Conservation (phyloP, 768 basidiomycete genomes). For the Leucosporidium creatinivorum region DNA sequence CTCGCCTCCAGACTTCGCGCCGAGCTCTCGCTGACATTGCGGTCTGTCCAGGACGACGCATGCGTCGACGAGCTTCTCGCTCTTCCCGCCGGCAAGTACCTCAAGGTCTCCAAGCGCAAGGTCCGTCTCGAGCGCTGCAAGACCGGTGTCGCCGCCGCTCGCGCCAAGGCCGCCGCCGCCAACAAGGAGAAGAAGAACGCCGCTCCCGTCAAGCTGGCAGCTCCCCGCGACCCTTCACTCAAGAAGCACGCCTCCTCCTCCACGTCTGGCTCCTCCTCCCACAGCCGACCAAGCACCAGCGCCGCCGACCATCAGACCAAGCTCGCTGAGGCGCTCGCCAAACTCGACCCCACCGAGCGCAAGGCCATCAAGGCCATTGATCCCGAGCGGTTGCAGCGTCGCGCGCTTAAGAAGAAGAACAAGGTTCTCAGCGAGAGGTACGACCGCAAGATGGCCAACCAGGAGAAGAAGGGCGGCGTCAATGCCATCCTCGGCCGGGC, state of each 20-base stretch:
- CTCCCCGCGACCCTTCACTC: conserved; percentile 33
- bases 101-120: conserved; percentile 89
- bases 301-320: conserved; percentile 72
- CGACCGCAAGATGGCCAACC: conserved; percentile 28
- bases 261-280: conserved; percentile 14
- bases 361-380: conserved; percentile 74
- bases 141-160: conserved; percentile 47
- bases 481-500: conserved; percentile 18
- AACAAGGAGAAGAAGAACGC: conserved; percentile 23
- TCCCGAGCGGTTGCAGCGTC: conserved; percentile 68
- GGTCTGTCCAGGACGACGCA: conserved; percentile 60
- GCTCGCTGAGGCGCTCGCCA: conserved; percentile 68
- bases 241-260: conserved; percentile 2
- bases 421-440: conserved; percentile 30
- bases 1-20: background rate
- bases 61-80: conserved; percentile 90
- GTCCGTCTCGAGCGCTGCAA: conserved; percentile 88
- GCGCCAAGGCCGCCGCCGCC: conserved; percentile 36
- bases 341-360: conserved; percentile 74
- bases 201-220: conserved; percentile 23
- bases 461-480: conserved; percentile 25
- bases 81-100: conserved; percentile 57
- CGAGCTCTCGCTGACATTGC: background rate
- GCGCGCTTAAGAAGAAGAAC: conserved; percentile 43
- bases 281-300: conserved; percentile 9